A percentile compares a stretch with the other conserved stretches of the same genome.
These are phyloP conservation scores for Spathaspora passalidarum DNA, from an alignment of 805 yeast species.

Conservation along the genomic window DNA sequence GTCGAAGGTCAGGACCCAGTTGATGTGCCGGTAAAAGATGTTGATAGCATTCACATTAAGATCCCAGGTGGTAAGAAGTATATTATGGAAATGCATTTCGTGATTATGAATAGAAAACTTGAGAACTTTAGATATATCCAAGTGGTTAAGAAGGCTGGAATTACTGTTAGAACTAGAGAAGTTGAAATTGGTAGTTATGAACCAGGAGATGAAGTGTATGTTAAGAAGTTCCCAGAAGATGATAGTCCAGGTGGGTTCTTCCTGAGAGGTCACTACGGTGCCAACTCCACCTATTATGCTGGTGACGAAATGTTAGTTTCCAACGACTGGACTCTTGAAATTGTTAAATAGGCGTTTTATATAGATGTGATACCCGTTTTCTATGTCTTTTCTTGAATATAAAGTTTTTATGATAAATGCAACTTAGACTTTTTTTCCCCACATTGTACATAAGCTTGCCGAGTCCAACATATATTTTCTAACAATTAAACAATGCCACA, in stretches of 20 bases:
- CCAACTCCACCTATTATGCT: conserved; percentile 31
- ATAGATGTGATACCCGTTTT: no score
- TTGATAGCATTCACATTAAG: conserved; percentile 23
- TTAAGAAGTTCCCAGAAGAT: conserved; percentile 29
- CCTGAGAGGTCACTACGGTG: conserved; percentile 31
- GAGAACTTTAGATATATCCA: conserved; percentile 33
- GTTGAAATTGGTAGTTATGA: conserved; percentile 31
- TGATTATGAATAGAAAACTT: conserved; percentile 25
- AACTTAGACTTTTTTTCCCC: no score
- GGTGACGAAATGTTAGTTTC: conserved; percentile 26
- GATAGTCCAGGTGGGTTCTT: conserved; percentile 39
- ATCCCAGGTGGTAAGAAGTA: conserved; percentile 39
- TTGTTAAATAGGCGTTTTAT: conserved; percentile 20
- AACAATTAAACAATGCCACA: no score
- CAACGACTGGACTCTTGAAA: conserved; percentile 34
- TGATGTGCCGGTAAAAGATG: conserved; percentile 25
- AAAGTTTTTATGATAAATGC: no score
- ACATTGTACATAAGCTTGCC: no score
- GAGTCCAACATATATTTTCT: no score
- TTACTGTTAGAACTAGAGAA: conserved; percentile 28
- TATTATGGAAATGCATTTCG: conserved; percentile 29
- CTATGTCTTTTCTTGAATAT: no score
- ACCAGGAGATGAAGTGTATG: conserved; percentile 33
- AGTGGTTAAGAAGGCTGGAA: conserved; percentile 33
- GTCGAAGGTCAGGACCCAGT: conserved; percentile 28